Evolutionary conservation across 2,329 filamentous ascomycete species (phyloP).

Genomic region (Apiospora malaysiana): DNA sequence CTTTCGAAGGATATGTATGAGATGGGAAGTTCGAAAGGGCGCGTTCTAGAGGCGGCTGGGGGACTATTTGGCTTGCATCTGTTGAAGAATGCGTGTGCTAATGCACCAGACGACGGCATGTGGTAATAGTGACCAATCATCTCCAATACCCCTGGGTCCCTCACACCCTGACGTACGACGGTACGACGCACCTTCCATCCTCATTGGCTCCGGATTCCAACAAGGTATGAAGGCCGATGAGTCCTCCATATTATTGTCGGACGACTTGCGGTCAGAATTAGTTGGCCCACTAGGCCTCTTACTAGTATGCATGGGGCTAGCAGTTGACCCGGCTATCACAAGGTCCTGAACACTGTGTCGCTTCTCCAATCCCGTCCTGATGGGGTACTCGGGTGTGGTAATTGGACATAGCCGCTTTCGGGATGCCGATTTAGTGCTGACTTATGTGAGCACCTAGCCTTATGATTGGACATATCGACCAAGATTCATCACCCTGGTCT

Average conservation of each 20-base stretch:
- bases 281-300: conserved; percentile 11
- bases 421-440: conserved; percentile 17
- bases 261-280: conserved; percentile 10
- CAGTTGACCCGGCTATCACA: not conserved
- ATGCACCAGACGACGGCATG: conserved; percentile 7
- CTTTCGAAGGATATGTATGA: conserved; percentile 1
- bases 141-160: not conserved
- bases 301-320: conserved; percentile 20
- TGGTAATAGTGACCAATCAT: not conserved
- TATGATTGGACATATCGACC: not conserved
- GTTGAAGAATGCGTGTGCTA: conserved; percentile 19
- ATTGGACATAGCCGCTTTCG: not conserved
- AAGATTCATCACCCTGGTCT: not conserved
- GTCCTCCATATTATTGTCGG: not conserved
- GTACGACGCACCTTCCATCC: not conserved
- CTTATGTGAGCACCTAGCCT: not conserved
- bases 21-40: not conserved
- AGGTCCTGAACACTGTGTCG: not conserved
- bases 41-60: not conserved
- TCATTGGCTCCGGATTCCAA: not conserved
- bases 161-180: not conserved
- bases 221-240: not conserved
- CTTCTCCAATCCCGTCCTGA: not conserved
- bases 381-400: not conserved
- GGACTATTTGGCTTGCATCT: not conserved